A percentile compares a stretch with the other conserved stretches of the same genome.
Evolutionary conservation across 1,284 basidiomycete genomes (phyloP).

Genomic region (Melampsora abietis-canadensis): DNA sequence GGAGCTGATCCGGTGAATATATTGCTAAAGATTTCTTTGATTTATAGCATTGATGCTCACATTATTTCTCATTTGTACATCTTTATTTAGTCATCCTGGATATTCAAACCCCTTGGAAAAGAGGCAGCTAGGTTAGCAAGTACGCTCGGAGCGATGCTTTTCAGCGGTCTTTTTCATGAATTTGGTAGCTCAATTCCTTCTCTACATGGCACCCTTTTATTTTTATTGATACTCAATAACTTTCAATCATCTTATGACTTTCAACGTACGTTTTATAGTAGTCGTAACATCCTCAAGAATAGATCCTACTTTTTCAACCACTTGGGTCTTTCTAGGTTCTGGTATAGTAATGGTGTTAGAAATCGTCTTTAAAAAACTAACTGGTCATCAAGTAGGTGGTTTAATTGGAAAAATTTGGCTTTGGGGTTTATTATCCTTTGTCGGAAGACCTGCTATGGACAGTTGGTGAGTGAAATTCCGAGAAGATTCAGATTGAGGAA

Average conservation of each 20-base stretch:
- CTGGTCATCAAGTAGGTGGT: slow-evolving; percentile 16
- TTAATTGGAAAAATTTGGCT: slow-evolving; percentile 20
- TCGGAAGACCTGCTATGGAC: slow-evolving; percentile 14
- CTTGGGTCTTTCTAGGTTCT: slow-evolving; percentile 15
- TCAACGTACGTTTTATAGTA: neutral
- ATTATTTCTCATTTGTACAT: no score
- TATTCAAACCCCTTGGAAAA: slow-evolving; percentile 23
- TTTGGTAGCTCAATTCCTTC: slow-evolving; percentile 7
- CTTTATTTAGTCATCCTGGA: neutral
- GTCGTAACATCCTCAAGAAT: slow-evolving; percentile 14
- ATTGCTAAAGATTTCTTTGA: no score
- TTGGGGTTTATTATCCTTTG: neutral
- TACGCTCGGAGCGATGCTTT: slow-evolving; percentile 37
- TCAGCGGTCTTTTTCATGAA: slow-evolving; percentile 43
- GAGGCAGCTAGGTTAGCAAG: slow-evolving; percentile 9
- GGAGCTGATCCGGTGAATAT: slow-evolving; percentile 24
- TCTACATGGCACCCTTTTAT: neutral
- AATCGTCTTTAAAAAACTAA: slow-evolving; percentile 20
- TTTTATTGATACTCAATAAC: neutral
- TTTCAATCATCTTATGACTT: neutral
- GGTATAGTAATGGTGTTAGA: slow-evolving; percentile 30
- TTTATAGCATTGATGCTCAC: no score
- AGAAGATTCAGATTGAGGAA: neutral
- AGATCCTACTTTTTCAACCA: slow-evolving; percentile 38
- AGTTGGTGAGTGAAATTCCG: slow-evolving; percentile 30